These are phyloP conservation scores for Kappamyces sp. DNA, from an alignment of 192 early-diverging fungal genomes.

Conservation along the genomic window DNA sequence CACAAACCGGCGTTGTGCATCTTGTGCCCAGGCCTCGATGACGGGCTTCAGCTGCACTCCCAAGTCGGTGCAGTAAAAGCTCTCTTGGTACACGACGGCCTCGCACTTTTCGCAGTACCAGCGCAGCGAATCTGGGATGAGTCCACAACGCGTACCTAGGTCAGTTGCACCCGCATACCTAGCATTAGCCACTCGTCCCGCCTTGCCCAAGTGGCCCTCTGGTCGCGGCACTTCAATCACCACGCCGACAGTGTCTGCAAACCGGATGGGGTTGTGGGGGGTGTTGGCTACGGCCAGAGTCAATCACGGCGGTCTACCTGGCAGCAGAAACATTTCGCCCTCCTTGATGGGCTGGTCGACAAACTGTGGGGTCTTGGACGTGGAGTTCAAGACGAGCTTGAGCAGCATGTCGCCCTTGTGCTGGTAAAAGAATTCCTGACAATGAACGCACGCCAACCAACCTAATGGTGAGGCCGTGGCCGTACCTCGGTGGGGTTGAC, in stretches of 20 bases:
- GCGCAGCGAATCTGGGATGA: slow-evolving; percentile 68
- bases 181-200: not conserved
- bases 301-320: slow-evolving; percentile 46
- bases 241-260: slow-evolving; percentile 90
- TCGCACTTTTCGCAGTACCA: slow-evolving; percentile 94
- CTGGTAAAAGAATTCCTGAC: slow-evolving; percentile 94
- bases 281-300: slow-evolving; percentile 53
- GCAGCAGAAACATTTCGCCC: slow-evolving; percentile 94
- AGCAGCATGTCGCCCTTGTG: slow-evolving; percentile 90
- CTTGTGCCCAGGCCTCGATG: slow-evolving; percentile 65
- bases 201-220: slow-evolving; percentile 59
- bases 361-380: slow-evolving; percentile 39
- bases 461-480: not conserved
- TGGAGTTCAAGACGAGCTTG: slow-evolving; percentile 72
- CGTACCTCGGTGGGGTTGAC: slow-evolving; percentile 89
- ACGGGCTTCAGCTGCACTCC: slow-evolving; percentile 87
- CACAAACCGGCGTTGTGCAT: not conserved
- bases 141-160: not conserved
- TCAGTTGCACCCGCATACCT: not conserved
- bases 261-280: slow-evolving; percentile 95
- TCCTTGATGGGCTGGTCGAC: slow-evolving; percentile 82
- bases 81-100: slow-evolving; percentile 78
- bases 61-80: slow-evolving; percentile 86
- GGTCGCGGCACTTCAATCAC: slow-evolving; percentile 87
- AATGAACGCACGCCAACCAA: not conserved